Evolutionary conservation across 169 alveolate species (phyloP).

Genomic region (Condylostoma magnum): DNA sequence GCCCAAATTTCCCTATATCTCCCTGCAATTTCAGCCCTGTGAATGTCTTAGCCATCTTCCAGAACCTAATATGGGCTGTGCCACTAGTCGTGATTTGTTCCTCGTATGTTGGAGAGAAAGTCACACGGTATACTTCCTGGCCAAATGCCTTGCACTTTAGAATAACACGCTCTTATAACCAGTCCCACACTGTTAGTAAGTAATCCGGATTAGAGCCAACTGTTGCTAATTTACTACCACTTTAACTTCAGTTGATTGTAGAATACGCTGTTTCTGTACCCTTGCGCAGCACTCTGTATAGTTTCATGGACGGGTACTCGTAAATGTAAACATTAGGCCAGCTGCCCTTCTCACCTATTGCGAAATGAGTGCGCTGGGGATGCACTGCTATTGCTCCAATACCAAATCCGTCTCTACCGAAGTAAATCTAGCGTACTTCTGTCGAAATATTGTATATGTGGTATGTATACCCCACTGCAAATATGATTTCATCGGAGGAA

Average conservation of each 20-base stretch:
- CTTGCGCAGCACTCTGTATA: conserved; percentile 78
- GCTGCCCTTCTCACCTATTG: conserved; percentile 85
- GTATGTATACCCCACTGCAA: conserved; percentile 71
- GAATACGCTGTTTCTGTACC: conserved; percentile 74
- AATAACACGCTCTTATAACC: conserved; percentile 80
- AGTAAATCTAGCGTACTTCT: conserved; percentile 55
- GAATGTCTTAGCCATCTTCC: conserved; percentile 94
- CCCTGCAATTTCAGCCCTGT: conserved; percentile 91
- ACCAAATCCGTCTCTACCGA: conserved; percentile 77
- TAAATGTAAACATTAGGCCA: conserved; percentile 77
- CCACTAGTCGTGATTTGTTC: conserved; percentile 84
- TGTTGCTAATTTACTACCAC: conserved; percentile 26
- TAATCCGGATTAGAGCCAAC: conserved; percentile 90
- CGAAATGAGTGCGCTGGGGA: conserved; percentile 73
- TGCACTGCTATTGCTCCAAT: conserved; percentile 86
- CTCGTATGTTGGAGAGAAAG: conserved; percentile 66
- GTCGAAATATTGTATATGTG: conserved; percentile 65
- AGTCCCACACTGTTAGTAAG: conserved; percentile 88
- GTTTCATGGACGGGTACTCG: conserved; percentile 64
- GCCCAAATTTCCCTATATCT: conserved; percentile 90
- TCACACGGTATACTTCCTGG: conserved; percentile 78
- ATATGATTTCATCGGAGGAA: conserved; percentile 59
- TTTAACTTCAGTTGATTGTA: conserved; percentile 6
- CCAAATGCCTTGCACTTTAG: conserved; percentile 89
- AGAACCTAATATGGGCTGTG: conserved; percentile 90